Conservation (phyloP, 768 basidiomycete species). For the Agaricus subrufescens region DNA sequence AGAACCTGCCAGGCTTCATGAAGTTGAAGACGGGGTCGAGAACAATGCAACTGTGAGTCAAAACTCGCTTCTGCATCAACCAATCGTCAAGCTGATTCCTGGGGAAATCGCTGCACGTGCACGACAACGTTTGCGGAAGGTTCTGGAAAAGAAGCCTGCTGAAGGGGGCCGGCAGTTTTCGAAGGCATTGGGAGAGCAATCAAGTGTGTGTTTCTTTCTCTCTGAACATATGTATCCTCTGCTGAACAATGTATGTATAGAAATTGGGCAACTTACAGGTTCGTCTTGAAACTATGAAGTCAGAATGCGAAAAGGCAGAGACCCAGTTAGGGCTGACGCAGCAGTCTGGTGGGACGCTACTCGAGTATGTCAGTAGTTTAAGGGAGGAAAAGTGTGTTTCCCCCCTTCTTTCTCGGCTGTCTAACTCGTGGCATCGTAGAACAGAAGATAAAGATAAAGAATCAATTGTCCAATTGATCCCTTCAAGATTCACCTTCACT, state of each 20-base stretch:
- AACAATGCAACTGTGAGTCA: slow-evolving; percentile 15
- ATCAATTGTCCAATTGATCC: too few relatives aligned
- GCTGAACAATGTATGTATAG: slow-evolving; percentile 34
- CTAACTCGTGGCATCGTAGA: too few relatives aligned
- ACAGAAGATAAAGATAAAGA: too few relatives aligned
- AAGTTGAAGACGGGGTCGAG: slow-evolving; percentile 29
- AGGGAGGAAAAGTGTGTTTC: slow-evolving; percentile 61
- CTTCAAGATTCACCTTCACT: too few relatives aligned
- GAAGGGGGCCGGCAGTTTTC: slow-evolving; percentile 82
- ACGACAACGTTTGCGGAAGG: slow-evolving; percentile 74
- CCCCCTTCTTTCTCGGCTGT: too few relatives aligned
- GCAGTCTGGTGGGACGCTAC: slow-evolving; percentile 68
- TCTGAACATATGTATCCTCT: background rate
- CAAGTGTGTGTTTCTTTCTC: too few relatives aligned
- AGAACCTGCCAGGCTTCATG: slow-evolving; percentile 23
- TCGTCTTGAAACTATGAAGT: slow-evolving; percentile 77
- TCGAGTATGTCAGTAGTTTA: slow-evolving; percentile 79
- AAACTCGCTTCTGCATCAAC: slow-evolving; percentile 6
- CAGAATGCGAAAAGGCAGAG: slow-evolving; percentile 81
- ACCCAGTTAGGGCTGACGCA: slow-evolving; percentile 21
- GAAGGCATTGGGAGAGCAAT: slow-evolving; percentile 65
- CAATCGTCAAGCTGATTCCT: slow-evolving; percentile 30
- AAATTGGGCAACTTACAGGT: slow-evolving; percentile 78
- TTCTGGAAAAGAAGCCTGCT: slow-evolving; percentile 80
- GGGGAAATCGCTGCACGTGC: slow-evolving; percentile 70